Conservation (phyloP, 176 grass and related monocot species). For the Bromus sterilis region DNA sequence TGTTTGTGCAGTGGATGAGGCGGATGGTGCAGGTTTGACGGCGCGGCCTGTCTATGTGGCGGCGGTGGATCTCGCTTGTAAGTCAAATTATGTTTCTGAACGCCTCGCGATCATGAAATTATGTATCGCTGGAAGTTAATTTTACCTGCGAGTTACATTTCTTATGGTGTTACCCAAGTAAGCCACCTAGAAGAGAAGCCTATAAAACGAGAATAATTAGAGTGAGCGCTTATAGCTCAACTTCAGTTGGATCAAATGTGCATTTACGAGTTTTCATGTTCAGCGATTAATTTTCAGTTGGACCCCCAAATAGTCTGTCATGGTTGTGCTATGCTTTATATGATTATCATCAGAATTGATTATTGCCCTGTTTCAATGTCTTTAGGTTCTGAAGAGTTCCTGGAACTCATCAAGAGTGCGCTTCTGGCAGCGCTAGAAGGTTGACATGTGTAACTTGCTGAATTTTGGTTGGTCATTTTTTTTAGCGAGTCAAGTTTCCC, state of each 20-base stretch:
- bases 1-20: slow-evolving; percentile 52
- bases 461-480: not conserved
- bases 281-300: not conserved
- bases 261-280: not conserved
- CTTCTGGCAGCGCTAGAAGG: slow-evolving; percentile 93
- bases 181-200: not conserved
- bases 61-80: slow-evolving; percentile 87
- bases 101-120: slow-evolving; percentile 3
- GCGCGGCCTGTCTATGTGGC: slow-evolving; percentile 93
- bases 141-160: not conserved
- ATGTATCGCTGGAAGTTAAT: not conserved
- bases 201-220: not conserved
- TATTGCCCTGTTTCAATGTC: not conserved
- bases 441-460: slow-evolving; percentile 8
- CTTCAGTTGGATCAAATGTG: not conserved
- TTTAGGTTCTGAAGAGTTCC: slow-evolving; percentile 95
- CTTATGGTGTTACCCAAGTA: not conserved
- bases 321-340: not conserved
- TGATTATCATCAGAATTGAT: not conserved
- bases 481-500: not conserved
- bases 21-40: slow-evolving; percentile 28
- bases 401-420: slow-evolving; percentile 84
- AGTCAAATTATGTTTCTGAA: slow-evolving; percentile 12
- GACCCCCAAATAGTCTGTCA: not conserved
- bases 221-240: not conserved